phyloP scores from a whole-genome alignment of 495 filamentous ascomycete genomes.

The Penicillium silybi region DNA sequence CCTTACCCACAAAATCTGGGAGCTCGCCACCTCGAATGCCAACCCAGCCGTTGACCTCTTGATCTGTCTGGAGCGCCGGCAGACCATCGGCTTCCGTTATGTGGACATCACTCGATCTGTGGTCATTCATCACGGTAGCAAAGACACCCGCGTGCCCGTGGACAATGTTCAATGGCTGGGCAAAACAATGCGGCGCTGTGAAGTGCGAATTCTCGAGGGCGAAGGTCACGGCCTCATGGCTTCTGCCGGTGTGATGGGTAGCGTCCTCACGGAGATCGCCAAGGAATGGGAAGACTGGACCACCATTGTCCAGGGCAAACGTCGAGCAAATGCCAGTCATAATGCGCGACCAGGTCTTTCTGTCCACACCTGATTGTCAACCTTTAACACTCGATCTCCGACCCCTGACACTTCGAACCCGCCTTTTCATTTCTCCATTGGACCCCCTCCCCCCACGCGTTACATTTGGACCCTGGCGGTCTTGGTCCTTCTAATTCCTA shows the following conservation, averaged over 20 bases:
- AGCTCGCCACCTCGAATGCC: slow-evolving; percentile 83
- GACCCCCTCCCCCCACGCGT: not conserved
- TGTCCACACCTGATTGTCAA: slow-evolving; percentile 12
- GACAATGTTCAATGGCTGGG: slow-evolving; percentile 95
- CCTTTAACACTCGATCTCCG: not conserved
- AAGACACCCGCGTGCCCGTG: slow-evolving; percentile 86
- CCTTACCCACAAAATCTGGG: slow-evolving; percentile 90
- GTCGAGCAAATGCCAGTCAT: slow-evolving; percentile 27
- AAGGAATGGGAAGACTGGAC: slow-evolving; percentile 95
- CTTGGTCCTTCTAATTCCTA: not conserved
- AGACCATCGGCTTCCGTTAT: slow-evolving; percentile 93
- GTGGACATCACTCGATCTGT: slow-evolving; percentile 89
- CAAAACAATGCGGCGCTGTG: slow-evolving; percentile 86
- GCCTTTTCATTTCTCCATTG: not conserved
- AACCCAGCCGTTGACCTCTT: slow-evolving; percentile 93
- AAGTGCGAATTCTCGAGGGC: slow-evolving; percentile 84
- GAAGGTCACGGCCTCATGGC: slow-evolving; percentile 98
- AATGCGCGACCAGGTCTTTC: slow-evolving; percentile 20
- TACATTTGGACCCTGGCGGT: slow-evolving; percentile 6
- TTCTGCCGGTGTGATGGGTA: slow-evolving; percentile 86
- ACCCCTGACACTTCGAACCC: not conserved
- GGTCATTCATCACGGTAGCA: slow-evolving; percentile 89
- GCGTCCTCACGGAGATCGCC: slow-evolving; percentile 87
- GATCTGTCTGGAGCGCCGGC: slow-evolving; percentile 85
- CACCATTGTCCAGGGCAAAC: slow-evolving; percentile 53